Evolutionary conservation across 2,329 filamentous ascomycete species (phyloP), one percentile per base, ranked within the genome.

Genomic region (Neoarthrinium moseri): DNA sequence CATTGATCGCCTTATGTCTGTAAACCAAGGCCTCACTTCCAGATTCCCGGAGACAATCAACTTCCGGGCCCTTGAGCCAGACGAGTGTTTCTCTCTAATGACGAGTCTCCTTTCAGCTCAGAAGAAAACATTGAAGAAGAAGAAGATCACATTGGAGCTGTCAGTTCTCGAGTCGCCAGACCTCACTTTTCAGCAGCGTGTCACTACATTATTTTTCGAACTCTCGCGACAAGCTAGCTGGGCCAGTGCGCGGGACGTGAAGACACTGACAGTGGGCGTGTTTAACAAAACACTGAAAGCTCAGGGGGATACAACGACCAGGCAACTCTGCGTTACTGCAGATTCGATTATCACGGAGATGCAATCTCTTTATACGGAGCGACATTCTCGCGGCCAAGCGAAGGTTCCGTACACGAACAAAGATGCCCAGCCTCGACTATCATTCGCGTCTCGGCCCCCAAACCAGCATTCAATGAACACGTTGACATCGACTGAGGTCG

Each of bases 201-300:
- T 69, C 29, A 29, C 56, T 3, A 6, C 43, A 27, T 54, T 61
- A 0, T 76, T 86, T 27, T 40, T 56, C 0, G 30, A 42, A 0
- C 60, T 87, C 0, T 58, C 71, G 0, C 33, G 45, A 0, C 65
- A 77, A 3, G 58, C 71, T 0, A 71, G 71, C 6, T 87, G 84
- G 80, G 84, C 76, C 0, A 87, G 80, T 50, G 83, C 76, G 0
- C 72, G 84, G 4, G 84, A 88, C 37, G 73, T 88, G 2, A 64
- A 78, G 11, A 75, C 73, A 0, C 34, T 87, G 0, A 70, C 67
- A 0, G 80, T 75, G 46, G 54, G 42, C 1, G 73, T 85, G 2
- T 80, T 81, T 51, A 59, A 62, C 13, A 56, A 48, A 15, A 50
- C 64, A n/a, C 61, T 67, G 48, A 65, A 64, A 46, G 45, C 49